Evolutionary conservation across 2,329 filamentous ascomycete species (phyloP).

Genomic region (Hirsutella thompsonii): DNA sequence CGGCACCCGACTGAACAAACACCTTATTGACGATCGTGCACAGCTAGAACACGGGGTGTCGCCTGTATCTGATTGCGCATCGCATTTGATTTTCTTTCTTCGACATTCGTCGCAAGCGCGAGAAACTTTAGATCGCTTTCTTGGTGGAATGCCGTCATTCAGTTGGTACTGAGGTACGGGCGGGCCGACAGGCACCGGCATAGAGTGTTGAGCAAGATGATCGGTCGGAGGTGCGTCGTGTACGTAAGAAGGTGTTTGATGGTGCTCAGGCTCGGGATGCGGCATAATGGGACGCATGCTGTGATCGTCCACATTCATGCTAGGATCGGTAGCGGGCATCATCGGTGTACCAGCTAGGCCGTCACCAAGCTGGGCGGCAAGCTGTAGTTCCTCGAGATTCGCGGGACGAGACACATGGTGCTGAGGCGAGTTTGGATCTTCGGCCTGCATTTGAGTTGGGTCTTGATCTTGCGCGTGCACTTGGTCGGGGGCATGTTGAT

Average conservation of each 20-base stretch:
- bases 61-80: slow-evolving; percentile 62
- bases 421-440: slow-evolving; percentile 23
- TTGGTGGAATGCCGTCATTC: slow-evolving; percentile 49
- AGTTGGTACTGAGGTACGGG: slow-evolving; percentile 25
- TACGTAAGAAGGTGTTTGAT: slow-evolving; percentile 21
- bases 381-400: slow-evolving; percentile 42
- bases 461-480: slow-evolving; percentile 17
- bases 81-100: slow-evolving; percentile 82
- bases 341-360: slow-evolving; percentile 35
- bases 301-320: slow-evolving; percentile 28
- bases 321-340: slow-evolving; percentile 33
- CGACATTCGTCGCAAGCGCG: slow-evolving; percentile 82
- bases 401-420: slow-evolving; percentile 28
- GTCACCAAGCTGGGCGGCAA: slow-evolving; percentile 44
- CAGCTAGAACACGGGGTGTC: slow-evolving; percentile 72
- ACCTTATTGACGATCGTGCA: slow-evolving; percentile 59
- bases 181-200: slow-evolving; percentile 23
- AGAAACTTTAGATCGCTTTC: slow-evolving; percentile 77
- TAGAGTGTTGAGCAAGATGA: slow-evolving; percentile 20
- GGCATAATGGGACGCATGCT: slow-evolving; percentile 29
- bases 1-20: slow-evolving; percentile 75
- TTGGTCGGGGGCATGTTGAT: slow-evolving; percentile 16
- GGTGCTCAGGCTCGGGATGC: slow-evolving; percentile 25
- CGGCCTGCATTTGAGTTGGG: slow-evolving; percentile 15
- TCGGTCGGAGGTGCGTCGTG: slow-evolving; percentile 23